These are phyloP conservation scores for Xanthoconium purpureum DNA, from an alignment of 768 basidiomycete genomes.

Conservation along the genomic window DNA sequence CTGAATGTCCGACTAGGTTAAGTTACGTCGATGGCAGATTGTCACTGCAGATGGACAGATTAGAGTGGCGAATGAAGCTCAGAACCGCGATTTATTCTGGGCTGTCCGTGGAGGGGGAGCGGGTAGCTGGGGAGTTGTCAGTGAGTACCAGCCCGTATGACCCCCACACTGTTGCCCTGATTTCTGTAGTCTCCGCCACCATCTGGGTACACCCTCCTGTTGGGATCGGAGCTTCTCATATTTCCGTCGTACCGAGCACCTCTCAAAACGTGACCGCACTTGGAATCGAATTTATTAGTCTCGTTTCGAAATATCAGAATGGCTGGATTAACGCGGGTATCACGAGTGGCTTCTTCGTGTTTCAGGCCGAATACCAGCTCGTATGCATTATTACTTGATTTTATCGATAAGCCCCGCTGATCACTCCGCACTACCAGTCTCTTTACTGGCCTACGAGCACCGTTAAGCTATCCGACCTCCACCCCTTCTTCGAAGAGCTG, in stretches of 20 bases:
- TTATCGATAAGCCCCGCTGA: not conserved
- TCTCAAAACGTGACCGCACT: constrained; percentile 10
- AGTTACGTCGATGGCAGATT: constrained; percentile 13
- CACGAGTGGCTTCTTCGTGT: not conserved
- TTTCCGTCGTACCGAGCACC: constrained; percentile 9
- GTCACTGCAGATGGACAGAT: constrained; percentile 42
- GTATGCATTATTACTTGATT: constrained; percentile 4
- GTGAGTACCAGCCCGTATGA: constrained; percentile 7
- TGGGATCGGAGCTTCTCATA: constrained; percentile 10
- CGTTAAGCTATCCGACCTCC: constrained; percentile 5
- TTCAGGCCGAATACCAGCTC: constrained; percentile 8
- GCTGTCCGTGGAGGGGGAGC: constrained; percentile 53
- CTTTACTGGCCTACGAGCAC: constrained; percentile 14
- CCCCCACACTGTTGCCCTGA: not conserved
- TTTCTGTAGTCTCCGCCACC: constrained; percentile 17
- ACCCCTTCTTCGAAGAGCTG: constrained; percentile 19
- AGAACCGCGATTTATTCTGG: constrained; percentile 51
- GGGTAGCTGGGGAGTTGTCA: constrained; percentile 48
- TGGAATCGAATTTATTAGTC: constrained; percentile 17
- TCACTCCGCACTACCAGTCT: not conserved
- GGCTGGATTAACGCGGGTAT: constrained; percentile 13
- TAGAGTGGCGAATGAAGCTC: constrained; percentile 38
- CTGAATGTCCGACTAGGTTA: not conserved
- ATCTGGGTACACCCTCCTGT: constrained; percentile 9
- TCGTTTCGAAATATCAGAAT: constrained; percentile 21